phyloP scores from a whole-genome alignment of 345 rosid species.

The Psidium guajava region DNA sequence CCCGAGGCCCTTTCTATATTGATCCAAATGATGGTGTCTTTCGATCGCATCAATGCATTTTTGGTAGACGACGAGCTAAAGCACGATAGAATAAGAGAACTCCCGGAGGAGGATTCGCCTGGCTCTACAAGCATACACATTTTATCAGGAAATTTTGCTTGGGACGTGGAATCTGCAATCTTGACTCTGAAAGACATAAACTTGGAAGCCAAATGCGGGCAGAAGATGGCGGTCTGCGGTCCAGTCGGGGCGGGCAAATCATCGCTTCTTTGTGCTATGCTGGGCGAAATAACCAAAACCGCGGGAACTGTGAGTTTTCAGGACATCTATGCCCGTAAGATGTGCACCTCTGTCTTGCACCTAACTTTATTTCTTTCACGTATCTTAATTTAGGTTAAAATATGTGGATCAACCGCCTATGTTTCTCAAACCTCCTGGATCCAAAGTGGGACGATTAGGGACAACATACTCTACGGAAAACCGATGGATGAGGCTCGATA shows the following conservation, averaged over 20 bases:
- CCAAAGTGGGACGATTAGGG: conserved; percentile 71
- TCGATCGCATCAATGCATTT: conserved; percentile 41
- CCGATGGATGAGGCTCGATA: conserved; percentile 49
- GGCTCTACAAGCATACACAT: conserved; percentile 17
- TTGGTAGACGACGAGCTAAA: conserved; percentile 56
- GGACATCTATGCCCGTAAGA: background rate
- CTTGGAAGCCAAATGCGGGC: conserved; percentile 32
- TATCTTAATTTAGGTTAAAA: conserved; percentile 28
- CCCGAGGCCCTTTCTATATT: conserved; percentile 64
- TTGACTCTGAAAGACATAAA: conserved; percentile 31
- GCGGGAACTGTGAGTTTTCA: conserved; percentile 51
- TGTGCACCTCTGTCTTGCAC: background rate
- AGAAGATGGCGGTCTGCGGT: conserved; percentile 73
- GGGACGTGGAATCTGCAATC: conserved; percentile 42
- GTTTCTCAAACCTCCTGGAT: conserved; percentile 80
- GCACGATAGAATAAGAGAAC: conserved; percentile 15
- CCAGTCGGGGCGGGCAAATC: conserved; percentile 79
- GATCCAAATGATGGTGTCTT: conserved; percentile 68
- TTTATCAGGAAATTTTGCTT: conserved; percentile 48
- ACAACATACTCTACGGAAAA: conserved; percentile 56
- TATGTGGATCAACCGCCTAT: conserved; percentile 53
- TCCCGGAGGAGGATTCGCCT: conserved; percentile 6
- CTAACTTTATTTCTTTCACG: background rate
- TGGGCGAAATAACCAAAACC: conserved; percentile 56
- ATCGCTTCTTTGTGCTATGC: conserved; percentile 52